Base-by-base conservation (phyloP, 2,329 filamentous ascomycete genomes). In the Aspergillus fructus region DNA sequence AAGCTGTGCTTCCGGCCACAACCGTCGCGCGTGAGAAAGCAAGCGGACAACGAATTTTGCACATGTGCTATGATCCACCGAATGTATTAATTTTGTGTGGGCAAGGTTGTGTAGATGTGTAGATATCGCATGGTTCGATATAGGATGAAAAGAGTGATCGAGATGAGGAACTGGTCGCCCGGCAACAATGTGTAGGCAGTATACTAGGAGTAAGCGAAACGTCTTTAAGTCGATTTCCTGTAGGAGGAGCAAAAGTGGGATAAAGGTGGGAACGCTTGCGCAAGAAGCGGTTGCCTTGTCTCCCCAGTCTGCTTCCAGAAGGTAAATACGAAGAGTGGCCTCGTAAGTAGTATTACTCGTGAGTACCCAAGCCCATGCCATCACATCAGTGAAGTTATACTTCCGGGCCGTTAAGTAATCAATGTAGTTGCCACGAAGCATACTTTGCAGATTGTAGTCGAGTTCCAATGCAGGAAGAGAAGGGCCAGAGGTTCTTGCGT, bases 1-100 rank as follows among this genome's bases (percentile, higher is more conserved):
- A 24, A 76, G 64, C 27, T 82, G 71, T 3, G 76, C 73, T 33
- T 74, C 68, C 3, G 83, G 81, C 76, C 78, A 81, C 13, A 80
- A 71, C 43, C 71, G 67, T 21, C 81, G 77, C 56, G 82, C 81
- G 71, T 82, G 80, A 17, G 77, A 77, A 39, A 84, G 65, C 27
- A 85, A 71, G 21, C 80, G 77, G 49, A 76, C 66, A 50, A 80
- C 74, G 30, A 81, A 68, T 19, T 71, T 66, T 61, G 77, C 70
- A 39, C 76, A 67, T 15, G 66, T 71, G n/a, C 61, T 67, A 30
- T 64, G 58, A 46, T 68, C 65, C 24, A 72, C 59, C 50, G 58
- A 56, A 40, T 62, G 62, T 51, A 54, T 53, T 11, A 43, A 46
- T 11, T 61, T 17, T 12, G 42, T 47, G 2, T 49, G 34, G 9